A percentile compares a stretch with the other conserved stretches of the same genome.
Evolutionary conservation across 2,329 filamentous ascomycete species (phyloP).

Genomic region (Tolypocladium sp.): DNA sequence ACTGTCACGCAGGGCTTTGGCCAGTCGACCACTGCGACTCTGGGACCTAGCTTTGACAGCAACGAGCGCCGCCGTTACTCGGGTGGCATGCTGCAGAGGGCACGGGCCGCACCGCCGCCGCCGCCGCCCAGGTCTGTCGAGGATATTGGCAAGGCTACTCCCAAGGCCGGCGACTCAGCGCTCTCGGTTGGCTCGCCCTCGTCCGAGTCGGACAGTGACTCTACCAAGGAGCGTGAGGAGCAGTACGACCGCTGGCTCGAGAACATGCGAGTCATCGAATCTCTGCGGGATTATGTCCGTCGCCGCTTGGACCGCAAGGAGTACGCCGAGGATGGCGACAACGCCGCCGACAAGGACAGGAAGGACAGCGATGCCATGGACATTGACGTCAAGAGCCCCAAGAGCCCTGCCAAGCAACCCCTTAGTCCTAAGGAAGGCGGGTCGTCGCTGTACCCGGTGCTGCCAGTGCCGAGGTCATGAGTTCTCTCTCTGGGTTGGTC

Average conservation of each 20-base stretch:
- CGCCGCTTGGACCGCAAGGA: conserved; percentile 48
- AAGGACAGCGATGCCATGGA: conserved; percentile 25
- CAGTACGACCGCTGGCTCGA: conserved; percentile 57
- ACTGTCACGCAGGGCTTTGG: conserved; percentile 62
- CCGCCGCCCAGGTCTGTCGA: conserved; percentile 19
- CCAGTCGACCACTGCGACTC: conserved; percentile 59
- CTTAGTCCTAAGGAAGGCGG: conserved; percentile 18
- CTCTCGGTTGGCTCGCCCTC: conserved; percentile 42
- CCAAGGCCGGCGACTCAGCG: conserved; percentile 32
- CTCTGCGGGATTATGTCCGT: conserved; percentile 47
- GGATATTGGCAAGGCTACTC: conserved; percentile 30
- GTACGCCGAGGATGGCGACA: conserved; percentile 30
- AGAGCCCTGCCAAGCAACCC: conserved; percentile 13
- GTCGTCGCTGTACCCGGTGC: conserved; percentile 29
- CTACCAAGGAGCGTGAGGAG: conserved; percentile 48
- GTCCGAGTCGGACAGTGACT: conserved; percentile 45
- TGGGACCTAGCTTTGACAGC: conserved; percentile 57
- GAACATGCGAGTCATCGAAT: conserved; percentile 57
- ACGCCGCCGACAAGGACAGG: conserved; percentile 5
- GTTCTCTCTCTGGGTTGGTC: not conserved
- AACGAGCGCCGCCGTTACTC: conserved; percentile 58
- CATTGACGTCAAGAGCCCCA: conserved; percentile 23
- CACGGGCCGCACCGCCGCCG: conserved; percentile 34
- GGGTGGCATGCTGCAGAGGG: conserved; percentile 57
- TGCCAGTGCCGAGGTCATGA: conserved; percentile 21